Evolutionary conservation across 148 eudicot species (phyloP), one percentile per base, ranked within the genome.

Genomic region (Oxyria digyna): DNA sequence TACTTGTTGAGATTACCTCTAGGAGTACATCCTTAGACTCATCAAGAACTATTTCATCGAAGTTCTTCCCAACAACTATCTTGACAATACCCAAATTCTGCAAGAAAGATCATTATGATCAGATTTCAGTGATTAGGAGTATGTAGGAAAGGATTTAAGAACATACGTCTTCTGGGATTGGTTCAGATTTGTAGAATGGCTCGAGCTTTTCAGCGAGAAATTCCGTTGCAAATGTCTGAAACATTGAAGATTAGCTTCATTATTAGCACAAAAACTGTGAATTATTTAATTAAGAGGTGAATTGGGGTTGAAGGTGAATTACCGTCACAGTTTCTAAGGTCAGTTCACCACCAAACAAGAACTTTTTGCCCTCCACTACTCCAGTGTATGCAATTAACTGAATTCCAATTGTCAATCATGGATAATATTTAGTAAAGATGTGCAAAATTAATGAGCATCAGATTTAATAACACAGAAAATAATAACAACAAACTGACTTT

Each of bases 101-200:
- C 69, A 77, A 57, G 15, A 37, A 12, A 46, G 41, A 67, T 26
- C 18, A 21, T 40, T 4, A 14, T 18, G 24, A 24, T 4, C 18
- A 31, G 29, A 24, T 17, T 23, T 27, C 55, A 26, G 12, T 0
- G 15, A 26, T 38, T 3, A 42, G 27, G 43, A 70, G 11, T 17
- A 55, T n/a, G 27, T 37, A 37, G 27, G 8, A n/a, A 66, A 66
- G 46, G 43, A n/a, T 18, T 18, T 35, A 24, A 18, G 20, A 68
- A 81, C 89, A 81, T 67, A 93, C 98, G 8, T 49, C 80, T 72
- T 85, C 89, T 0, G 98, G 98, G 74, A 93, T 68, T 29, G 92
- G 92, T 72, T 86, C 96, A 0, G 98, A 93, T 77, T 87, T 93
- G 49, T 83, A 85, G 75, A 84, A 87, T 42, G 91, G 89, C 68